Evolutionary conservation across 208 protist genomes (phyloP), one percentile per base, ranked within the genome.

Genomic region (Herpetomonas tarakana): DNA sequence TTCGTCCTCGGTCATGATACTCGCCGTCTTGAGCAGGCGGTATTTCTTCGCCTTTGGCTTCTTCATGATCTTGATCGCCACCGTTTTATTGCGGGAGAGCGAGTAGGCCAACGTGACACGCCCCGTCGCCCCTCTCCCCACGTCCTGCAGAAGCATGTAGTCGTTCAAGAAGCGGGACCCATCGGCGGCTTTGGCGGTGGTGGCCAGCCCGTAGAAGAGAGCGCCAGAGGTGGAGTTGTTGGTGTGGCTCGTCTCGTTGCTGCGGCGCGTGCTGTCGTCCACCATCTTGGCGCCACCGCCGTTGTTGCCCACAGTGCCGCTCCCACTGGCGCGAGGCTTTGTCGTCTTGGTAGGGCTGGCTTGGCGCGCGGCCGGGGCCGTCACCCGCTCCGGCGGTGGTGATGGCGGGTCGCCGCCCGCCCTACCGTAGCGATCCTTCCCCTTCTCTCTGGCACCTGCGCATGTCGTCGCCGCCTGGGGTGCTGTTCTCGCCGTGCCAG

Each of bases 1-100:
- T 14, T 41, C 35, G 35, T 41, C 35, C 35, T 41, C 35, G 21
- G 22, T 39, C 25, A 61, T 35, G 2, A 61, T 27, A 26, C 56
- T 61, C 27, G 38, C 41, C 21, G 56, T 41, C n/a, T 41, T 16
- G 6, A 61, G 56, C 24, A 68, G 44, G 21, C n/a, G 18, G 55
- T 51, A 51, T 19, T 45, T 56, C 21, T 68, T 62, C 28, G 44
- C 52, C 30, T 66, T 46, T 11, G 59, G 64, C 25, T 60, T 31
- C 18, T 30, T 38, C 30, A 83, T 68, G 19, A 81, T 61, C 55
- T 87, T 87, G 25, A 87, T 76, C 12, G 80, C 80, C 19, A 73
- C 63, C 1, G 61, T 64, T 11, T 62, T 62, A 28, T 65, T 73
- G 29, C 28, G 19, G 0, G 31, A 22, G n/a, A 51, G 22, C 41